A percentile compares a stretch with the other conserved stretches of the same genome.
These are phyloP conservation scores for Harrya chromipes DNA, from an alignment of 768 basidiomycete species.

Conservation along the genomic window DNA sequence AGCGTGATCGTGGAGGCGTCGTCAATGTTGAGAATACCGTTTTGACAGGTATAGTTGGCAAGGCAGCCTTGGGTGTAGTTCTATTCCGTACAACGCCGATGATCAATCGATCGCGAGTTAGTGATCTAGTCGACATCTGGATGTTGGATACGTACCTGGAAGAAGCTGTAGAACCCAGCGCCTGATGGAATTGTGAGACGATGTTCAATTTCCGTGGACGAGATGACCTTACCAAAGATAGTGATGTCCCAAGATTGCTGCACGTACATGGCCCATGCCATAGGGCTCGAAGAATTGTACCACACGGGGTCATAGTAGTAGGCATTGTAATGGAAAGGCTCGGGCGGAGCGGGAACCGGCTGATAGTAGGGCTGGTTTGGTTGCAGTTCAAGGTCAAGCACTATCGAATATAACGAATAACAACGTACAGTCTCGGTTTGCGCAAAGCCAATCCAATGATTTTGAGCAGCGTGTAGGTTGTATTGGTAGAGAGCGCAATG, in stretches of 20 bases:
- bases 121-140: too few species aligned
- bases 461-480: constrained; percentile 39
- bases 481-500: constrained; percentile 51
- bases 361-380: constrained; percentile 47
- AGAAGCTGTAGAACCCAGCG: constrained; percentile 53
- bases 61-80: constrained; percentile 42
- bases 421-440: constrained; percentile 48
- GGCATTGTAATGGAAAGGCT: constrained; percentile 37
- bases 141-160: constrained; percentile 32
- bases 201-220: background rate
- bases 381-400: background rate
- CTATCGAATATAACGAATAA: background rate
- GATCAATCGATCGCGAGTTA: too few species aligned
- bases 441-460: constrained; percentile 50
- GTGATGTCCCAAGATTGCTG: constrained; percentile 40
- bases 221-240: constrained; percentile 37
- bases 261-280: constrained; percentile 45
- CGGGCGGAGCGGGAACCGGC: constrained; percentile 40
- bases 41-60: constrained; percentile 38
- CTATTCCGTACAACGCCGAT: constrained; percentile 14
- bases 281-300: constrained; percentile 28
- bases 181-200: constrained; percentile 26
- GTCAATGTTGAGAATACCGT: constrained; percentile 42
- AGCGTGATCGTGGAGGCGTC: constrained; percentile 38
- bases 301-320: constrained; percentile 39